Evolutionary conservation across 2,329 filamentous ascomycete genomes (phyloP), one percentile per base, ranked within the genome.

Genomic region (Xylariaceae sp.): DNA sequence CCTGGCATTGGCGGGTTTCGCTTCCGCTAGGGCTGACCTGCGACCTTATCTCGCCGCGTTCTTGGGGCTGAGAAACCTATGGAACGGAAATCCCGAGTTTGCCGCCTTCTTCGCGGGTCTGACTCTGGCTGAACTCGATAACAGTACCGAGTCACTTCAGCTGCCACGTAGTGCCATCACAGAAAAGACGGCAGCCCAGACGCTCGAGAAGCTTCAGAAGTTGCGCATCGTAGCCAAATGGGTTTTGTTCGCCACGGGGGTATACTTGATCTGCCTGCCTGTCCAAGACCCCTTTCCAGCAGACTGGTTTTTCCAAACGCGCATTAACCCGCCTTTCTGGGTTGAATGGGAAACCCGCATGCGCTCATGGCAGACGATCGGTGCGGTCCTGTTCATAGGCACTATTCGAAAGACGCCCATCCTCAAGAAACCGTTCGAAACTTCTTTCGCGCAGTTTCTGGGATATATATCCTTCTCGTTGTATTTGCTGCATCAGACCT

Each of bases 241-340:
- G 36, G 24, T n/a, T 9, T 17, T 38, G 24, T 38, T 38, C 26
- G 36, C 28, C 24, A 16, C 15, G 24, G 36, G 24, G 15, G 36
- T 38, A 1, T 83, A 81, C 57, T 85, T 85, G 54, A 72, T 73
- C 4, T 84, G 74, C 67, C 65, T 85, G 2, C 83, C 83, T 0
- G 60, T 81, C 2, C 65, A 67, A 18, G 59, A 63, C 6, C 80
- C 81, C 0, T 64, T 38, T 17, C 36, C 36, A 4, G 36, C 36
- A 4, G 36, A 38, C 26, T 38, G 36, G 36, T 38, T 38, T 15
- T 38, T 38, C 17, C 36, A 38, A 17, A 38, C 36, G 28, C 26
- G 31, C 36, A 17, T 38, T 26, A 38, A 38, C 36, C 36, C 28
- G 22, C 36, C 36, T 15, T 38, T 30, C 36, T 38, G 36, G 36